Percentiles rank a stretch among this genome's conserved stretches.
Evolutionary conservation across 2,329 filamentous ascomycete species (phyloP).

Genomic region (Clarireedia sp.): DNA sequence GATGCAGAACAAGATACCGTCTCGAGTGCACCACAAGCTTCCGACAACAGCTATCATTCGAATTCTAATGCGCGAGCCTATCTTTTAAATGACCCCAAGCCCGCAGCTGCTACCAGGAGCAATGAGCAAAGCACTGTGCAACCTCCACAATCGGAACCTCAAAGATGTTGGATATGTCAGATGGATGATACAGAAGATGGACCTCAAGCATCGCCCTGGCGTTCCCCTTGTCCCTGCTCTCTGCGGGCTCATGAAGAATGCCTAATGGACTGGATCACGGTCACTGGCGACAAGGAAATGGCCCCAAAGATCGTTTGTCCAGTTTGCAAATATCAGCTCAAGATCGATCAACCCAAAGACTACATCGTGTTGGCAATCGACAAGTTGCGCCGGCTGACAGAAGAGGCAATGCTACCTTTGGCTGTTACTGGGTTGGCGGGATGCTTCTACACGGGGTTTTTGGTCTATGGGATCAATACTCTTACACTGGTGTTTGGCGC

Average conservation of each 20-base stretch:
- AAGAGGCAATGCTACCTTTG: conserved; percentile 23
- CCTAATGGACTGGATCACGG: conserved; percentile 82
- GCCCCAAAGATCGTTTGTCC: conserved; percentile 69
- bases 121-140: background rate
- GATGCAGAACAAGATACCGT: no score
- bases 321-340: conserved; percentile 78
- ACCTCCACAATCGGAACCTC: conserved; percentile 17
- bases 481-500: conserved; percentile 59
- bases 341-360: conserved; percentile 67
- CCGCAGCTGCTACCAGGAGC: background rate
- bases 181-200: conserved; percentile 44
- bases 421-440: conserved; percentile 29
- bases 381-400: conserved; percentile 14
- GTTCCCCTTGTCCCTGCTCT: conserved; percentile 83
- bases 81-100: conserved; percentile 4
- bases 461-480: conserved; percentile 52
- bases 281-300: conserved; percentile 56
- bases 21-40: no score
- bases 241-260: conserved; percentile 86
- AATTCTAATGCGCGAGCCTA: background rate
- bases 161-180: conserved; percentile 57
- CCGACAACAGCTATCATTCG: no score
- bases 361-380: conserved; percentile 46
- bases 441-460: conserved; percentile 42
- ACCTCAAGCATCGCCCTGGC: conserved; percentile 53